Percentiles rank a stretch among this genome's conserved stretches.
phyloP scores from a whole-genome alignment of 225 moss, liverwort and hornwort species.

The Straminergon stramineum region DNA sequence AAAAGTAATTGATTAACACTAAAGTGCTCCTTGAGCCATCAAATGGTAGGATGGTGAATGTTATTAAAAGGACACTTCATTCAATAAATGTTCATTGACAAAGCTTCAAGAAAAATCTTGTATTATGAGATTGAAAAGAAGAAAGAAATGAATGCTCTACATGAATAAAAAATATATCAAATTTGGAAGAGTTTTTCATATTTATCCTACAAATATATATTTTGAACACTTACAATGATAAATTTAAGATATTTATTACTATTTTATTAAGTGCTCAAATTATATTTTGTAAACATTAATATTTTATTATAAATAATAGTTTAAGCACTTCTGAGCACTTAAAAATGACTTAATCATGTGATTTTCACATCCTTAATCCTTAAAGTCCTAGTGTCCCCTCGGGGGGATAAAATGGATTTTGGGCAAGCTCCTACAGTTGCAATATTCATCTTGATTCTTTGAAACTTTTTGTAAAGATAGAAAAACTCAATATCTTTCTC shows the following conservation, averaged over 20 bases:
- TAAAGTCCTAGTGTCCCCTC: no score
- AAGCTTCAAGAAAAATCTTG: not conserved
- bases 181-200: not conserved
- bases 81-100: not conserved
- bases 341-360: not conserved
- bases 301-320: not conserved
- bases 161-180: not conserved
- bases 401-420: no score
- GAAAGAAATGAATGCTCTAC: not conserved
- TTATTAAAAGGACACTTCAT: not conserved
- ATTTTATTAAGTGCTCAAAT: not conserved
- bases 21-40: fast-evolving
- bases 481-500: no score
- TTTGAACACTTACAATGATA: not conserved
- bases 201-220: not conserved
- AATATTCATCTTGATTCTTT: no score
- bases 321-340: not conserved
- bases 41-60: not conserved
- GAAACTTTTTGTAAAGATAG: no score
- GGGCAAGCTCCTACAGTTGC: no score
- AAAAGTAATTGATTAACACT: not conserved
- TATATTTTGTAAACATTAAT: not conserved
- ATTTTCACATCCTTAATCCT: no score
- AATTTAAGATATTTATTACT: not conserved
- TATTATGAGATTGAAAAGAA: not conserved